phyloP scores from a whole-genome alignment of 169 alveolate genomes.

The Eimeria acervulina region DNA sequence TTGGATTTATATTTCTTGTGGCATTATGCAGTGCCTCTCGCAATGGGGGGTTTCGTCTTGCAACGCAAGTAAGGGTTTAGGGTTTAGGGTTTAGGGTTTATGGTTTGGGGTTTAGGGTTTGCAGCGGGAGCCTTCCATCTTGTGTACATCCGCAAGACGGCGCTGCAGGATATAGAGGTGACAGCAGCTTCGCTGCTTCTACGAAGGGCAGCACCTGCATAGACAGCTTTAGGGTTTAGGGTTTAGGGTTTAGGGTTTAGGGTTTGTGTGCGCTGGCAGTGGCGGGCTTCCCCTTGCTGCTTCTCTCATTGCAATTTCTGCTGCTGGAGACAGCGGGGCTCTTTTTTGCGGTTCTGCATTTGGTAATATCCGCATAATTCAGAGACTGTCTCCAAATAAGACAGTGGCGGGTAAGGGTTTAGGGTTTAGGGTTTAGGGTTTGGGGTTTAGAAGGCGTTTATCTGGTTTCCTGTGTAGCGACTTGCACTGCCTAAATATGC shows the following conservation, averaged over 20 bases:
- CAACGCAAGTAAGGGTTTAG: conserved; percentile 26
- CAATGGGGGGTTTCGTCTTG: conserved; percentile 22
- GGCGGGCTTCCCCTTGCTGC: conserved; percentile 22
- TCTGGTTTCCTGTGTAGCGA: too few species aligned
- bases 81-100: background rate
- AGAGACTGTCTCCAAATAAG: background rate
- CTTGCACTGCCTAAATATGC: too few species aligned
- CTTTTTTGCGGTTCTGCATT: conserved; percentile 20
- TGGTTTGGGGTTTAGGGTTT: background rate
- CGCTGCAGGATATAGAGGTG: too few species aligned
- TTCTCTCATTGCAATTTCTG: conserved; percentile 26
- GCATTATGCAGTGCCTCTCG: conserved; percentile 29
- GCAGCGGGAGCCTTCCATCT: background rate
- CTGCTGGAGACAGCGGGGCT: conserved; percentile 45
- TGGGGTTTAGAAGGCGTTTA: too few species aligned
- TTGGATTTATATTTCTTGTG: conserved; percentile 13
- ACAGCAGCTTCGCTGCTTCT: background rate
- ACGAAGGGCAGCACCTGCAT: background rate
- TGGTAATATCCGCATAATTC: background rate
- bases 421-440: too few species aligned
- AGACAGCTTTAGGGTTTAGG: background rate
- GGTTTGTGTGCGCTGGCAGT: background rate
- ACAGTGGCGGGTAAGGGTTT: conserved; percentile 8
- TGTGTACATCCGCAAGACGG: too few species aligned
- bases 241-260: conserved; percentile 1